Conservation (phyloP, 768 basidiomycete species). For the Favolaschia claudopus region DNA sequence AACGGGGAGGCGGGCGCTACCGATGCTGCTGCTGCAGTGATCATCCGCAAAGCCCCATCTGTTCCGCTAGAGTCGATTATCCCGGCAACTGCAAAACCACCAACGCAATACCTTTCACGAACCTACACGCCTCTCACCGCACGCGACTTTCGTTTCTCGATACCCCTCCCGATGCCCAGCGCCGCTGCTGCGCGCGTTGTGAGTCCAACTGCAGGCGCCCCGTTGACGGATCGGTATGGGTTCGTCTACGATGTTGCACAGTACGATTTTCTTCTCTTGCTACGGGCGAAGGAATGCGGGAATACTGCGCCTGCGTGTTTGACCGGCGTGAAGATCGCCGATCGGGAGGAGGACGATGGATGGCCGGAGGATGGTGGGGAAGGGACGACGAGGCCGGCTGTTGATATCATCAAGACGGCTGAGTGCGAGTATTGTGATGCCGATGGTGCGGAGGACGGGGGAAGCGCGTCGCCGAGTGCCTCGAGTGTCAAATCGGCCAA, state of each 20-base stretch:
- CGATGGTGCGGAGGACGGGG: slow-evolving; percentile 23
- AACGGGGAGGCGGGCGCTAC: slow-evolving; percentile 38
- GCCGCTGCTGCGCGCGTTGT: slow-evolving; percentile 59
- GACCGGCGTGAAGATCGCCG: slow-evolving; percentile 88
- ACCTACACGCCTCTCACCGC: slow-evolving; percentile 78
- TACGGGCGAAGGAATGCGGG: slow-evolving; percentile 74
- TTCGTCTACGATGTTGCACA: slow-evolving; percentile 89
- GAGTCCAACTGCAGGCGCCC: slow-evolving; percentile 54
- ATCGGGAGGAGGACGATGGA: slow-evolving; percentile 78
- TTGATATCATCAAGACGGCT: slow-evolving; percentile 54
- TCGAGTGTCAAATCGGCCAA: slow-evolving; percentile 18
- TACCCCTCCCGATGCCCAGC: slow-evolving; percentile 57
- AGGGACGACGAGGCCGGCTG: slow-evolving; percentile 37
- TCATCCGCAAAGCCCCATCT: slow-evolving; percentile 44
- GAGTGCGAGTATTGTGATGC: slow-evolving; percentile 54
- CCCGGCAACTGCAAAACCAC: slow-evolving; percentile 79
- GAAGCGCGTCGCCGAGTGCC: slow-evolving; percentile 11
- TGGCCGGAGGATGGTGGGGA: slow-evolving; percentile 75
- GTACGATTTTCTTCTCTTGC: slow-evolving; percentile 80
- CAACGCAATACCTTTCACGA: slow-evolving; percentile 83
- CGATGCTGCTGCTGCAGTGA: slow-evolving; percentile 16
- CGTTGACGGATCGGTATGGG: slow-evolving; percentile 86
- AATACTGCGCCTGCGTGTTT: slow-evolving; percentile 84
- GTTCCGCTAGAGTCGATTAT: slow-evolving; percentile 87
- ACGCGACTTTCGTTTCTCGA: slow-evolving; percentile 76